A percentile compares a stretch with the other conserved stretches of the same genome.
These are phyloP conservation scores for Porphyrellus sp. DNA, from an alignment of 1,284 basidiomycete genomes.

Conservation along the genomic window DNA sequence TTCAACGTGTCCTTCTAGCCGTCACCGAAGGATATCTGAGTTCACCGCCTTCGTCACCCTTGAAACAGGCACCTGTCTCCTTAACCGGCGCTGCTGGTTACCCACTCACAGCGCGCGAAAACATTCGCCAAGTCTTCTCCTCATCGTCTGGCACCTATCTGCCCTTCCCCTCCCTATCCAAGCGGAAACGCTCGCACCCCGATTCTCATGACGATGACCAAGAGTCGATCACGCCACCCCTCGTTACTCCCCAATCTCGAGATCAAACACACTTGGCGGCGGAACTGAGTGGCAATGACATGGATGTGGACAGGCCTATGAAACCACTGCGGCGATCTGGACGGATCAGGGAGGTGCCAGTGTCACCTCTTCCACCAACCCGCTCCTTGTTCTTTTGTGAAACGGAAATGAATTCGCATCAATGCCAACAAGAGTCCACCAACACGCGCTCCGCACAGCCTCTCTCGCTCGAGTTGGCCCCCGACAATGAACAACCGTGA, in stretches of 20 bases:
- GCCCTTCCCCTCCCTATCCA: conserved; percentile 35
- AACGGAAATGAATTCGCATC: conserved; percentile 37
- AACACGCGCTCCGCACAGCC: conserved; percentile 23
- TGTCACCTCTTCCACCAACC: conserved; percentile 26
- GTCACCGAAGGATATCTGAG: conserved; percentile 35
- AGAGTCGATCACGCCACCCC: conserved; percentile 15
- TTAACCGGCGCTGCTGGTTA: conserved; percentile 18
- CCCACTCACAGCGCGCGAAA: conserved; percentile 33
- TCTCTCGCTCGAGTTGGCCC: conserved; percentile 16
- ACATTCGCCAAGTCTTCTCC: conserved; percentile 32
- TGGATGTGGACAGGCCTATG: conserved; percentile 36
- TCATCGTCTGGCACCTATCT: conserved; percentile 24
- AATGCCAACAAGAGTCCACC: conserved; percentile 18
- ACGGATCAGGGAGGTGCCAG: conserved; percentile 30
- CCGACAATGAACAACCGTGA: conserved; percentile 30
- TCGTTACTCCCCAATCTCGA: conserved; percentile 19
- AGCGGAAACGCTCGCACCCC: conserved; percentile 32
- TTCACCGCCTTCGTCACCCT: conserved; percentile 28
- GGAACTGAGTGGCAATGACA: conserved; percentile 29
- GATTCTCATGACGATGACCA: conserved; percentile 28
- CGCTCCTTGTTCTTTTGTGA: conserved; percentile 25
- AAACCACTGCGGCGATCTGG: conserved; percentile 37
- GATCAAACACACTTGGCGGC: conserved; percentile 26
- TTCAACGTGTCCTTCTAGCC: conserved; percentile 27
- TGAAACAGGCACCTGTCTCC: conserved; percentile 32